Conservation (phyloP, 1,139 yeast genomes). For the Maudiozyma humilis region DNA sequence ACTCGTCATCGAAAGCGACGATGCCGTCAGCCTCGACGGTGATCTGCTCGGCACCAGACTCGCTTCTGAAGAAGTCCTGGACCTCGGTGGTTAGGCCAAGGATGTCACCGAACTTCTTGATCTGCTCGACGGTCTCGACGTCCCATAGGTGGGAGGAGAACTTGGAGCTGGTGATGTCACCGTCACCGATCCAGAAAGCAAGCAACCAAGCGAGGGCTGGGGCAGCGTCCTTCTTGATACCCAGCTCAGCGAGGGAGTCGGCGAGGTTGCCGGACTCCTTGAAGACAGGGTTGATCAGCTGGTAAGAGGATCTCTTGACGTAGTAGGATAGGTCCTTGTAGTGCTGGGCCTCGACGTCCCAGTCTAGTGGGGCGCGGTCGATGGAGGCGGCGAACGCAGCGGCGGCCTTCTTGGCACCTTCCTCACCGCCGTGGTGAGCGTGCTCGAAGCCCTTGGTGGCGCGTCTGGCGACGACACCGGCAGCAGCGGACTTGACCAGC, state of each 20-base stretch:
- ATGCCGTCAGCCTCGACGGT: conserved; percentile 6
- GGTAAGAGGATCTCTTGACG: conserved; percentile 30
- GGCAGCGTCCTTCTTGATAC: conserved; percentile 16
- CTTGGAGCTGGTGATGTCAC: conserved; percentile 9
- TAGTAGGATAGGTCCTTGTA: conserved; percentile 17
- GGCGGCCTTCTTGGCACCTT: conserved; percentile 18
- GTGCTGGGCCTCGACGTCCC: conserved; percentile 36
- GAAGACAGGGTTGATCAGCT: conserved; percentile 33
- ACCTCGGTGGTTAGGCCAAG: conserved; percentile 6
- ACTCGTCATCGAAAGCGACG: conserved; percentile 8
- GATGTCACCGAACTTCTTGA: conserved; percentile 8
- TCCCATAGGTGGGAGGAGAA: conserved; percentile 25
- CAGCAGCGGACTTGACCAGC: conserved; percentile 15
- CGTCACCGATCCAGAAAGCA: conserved; percentile 20
- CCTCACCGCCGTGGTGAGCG: conserved; percentile 7
- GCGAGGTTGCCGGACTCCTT: conserved; percentile 27
- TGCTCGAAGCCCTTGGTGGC: conserved; percentile 12
- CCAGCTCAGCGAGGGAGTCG: conserved; percentile 8
- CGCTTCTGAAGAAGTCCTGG: conserved; percentile 1
- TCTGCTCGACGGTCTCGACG: conserved; percentile 11
- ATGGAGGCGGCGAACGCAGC: conserved; percentile 19
- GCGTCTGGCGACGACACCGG: conserved; percentile 11
- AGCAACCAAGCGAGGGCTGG: conserved; percentile 20
- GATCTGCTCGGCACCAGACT: conserved; percentile 3
- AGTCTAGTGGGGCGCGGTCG: conserved; percentile 22